phyloP scores from a whole-genome alignment of 1,284 basidiomycete genomes.

The Microbotryum scabiosae region DNA sequence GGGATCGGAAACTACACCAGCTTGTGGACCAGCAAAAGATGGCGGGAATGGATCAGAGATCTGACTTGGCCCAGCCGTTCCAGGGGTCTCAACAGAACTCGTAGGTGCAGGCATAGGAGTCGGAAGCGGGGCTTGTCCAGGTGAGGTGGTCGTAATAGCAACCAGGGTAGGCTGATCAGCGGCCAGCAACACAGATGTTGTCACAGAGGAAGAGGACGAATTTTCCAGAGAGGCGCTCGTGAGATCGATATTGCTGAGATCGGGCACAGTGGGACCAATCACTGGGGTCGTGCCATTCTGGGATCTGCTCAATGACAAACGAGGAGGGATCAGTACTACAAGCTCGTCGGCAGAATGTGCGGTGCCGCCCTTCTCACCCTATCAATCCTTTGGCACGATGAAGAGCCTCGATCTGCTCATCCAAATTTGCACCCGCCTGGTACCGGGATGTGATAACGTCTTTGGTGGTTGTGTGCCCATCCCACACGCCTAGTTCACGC shows the following conservation, averaged over 20 bases:
- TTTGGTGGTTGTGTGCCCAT: slow-evolving; percentile 30
- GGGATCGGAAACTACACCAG: too few species aligned
- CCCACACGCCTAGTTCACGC: slow-evolving; percentile 29
- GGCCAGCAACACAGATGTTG: slow-evolving; percentile 41
- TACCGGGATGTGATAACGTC: slow-evolving; percentile 73
- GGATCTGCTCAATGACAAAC: slow-evolving; percentile 17
- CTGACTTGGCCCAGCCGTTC: too few species aligned
- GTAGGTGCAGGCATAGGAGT: too few species aligned
- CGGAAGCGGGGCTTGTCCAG: slow-evolving; percentile 16
- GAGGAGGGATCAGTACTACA: background rate
- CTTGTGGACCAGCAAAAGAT: too few species aligned
- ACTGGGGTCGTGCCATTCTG: slow-evolving; percentile 32
- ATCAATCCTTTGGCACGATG: slow-evolving; percentile 73
- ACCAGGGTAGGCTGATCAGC: slow-evolving; percentile 32
- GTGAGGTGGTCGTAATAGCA: background rate
- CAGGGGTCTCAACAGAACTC: too few species aligned
- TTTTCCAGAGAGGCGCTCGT: slow-evolving; percentile 39
- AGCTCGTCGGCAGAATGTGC: background rate
- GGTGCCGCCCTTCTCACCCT: background rate
- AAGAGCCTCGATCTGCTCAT: slow-evolving; percentile 89
- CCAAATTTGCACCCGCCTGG: slow-evolving; percentile 80
- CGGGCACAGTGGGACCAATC: slow-evolving; percentile 30
- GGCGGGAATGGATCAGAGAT: too few species aligned
- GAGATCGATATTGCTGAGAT: background rate
- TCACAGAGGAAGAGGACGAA: slow-evolving; percentile 34